A percentile compares a stretch with the other conserved stretches of the same genome.
Conservation (phyloP, 2,329 filamentous ascomycete species). For the Aspergillus tanneri region DNA sequence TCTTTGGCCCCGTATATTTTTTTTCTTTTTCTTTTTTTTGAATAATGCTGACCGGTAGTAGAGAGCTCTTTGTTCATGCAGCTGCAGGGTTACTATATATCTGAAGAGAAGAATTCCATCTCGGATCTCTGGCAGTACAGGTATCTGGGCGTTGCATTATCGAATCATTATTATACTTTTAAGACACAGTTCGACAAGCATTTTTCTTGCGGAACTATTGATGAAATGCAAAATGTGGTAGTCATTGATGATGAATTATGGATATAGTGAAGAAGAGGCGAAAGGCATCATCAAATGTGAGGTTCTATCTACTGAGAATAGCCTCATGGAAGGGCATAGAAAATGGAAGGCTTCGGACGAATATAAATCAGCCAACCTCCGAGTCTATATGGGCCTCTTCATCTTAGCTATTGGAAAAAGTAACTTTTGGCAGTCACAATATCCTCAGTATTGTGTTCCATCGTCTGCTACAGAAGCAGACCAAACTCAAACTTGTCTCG, state of each 20-base stretch:
- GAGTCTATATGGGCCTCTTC: background rate
- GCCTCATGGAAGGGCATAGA: slow-evolving; percentile 5
- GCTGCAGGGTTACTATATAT: background rate
- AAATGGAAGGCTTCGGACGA: slow-evolving; percentile 2
- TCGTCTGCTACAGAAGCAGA: background rate
- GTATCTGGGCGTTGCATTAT: background rate
- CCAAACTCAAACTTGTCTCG: background rate
- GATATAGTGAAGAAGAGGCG: slow-evolving; percentile 12
- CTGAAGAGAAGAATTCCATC: background rate
- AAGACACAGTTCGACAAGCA: slow-evolving; percentile 11
- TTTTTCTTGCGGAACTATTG: background rate
- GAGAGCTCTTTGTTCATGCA: no score
- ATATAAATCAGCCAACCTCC: slow-evolving; percentile 2
- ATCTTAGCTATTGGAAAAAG: slow-evolving; percentile 1
- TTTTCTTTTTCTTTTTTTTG: background rate
- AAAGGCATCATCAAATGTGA: slow-evolving; percentile 10
- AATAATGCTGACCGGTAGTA: no score
- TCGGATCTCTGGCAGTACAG: background rate
- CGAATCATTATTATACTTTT: slow-evolving; percentile 14
- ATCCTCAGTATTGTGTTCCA: background rate
- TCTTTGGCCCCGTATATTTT: no score
- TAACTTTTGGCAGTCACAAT: slow-evolving; percentile 7
- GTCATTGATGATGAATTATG: slow-evolving; percentile 14
- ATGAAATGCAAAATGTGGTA: slow-evolving; percentile 11
- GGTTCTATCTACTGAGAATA: slow-evolving; percentile 4